Evolutionary conservation across 2,329 filamentous ascomycete species (phyloP).

Genomic region (Stagonosporopsis tanaceti): DNA sequence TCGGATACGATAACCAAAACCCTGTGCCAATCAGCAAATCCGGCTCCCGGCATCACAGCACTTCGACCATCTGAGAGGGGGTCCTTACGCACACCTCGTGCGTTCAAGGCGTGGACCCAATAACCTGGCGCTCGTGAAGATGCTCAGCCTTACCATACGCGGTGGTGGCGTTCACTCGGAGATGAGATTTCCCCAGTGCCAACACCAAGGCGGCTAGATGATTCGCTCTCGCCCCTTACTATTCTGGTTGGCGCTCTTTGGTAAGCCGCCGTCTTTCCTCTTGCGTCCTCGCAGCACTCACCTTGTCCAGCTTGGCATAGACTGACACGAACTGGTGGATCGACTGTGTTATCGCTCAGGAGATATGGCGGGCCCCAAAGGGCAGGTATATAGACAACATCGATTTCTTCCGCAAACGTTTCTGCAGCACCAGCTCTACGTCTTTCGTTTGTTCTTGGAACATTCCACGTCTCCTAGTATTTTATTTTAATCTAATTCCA

Average conservation of each 20-base stretch:
- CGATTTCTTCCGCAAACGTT: conserved; percentile 13
- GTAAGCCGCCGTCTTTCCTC: conserved; percentile 18
- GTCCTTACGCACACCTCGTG: conserved; percentile 7
- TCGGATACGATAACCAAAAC: conserved; percentile 18
- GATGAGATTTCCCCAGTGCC: conserved; percentile 18
- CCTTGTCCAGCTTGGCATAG: conserved; percentile 6
- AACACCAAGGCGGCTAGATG: conserved; percentile 17
- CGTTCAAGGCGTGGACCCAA: conserved; percentile 9
- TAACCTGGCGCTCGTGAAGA: conserved; percentile 13
- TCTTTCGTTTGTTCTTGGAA: conserved; percentile 19
- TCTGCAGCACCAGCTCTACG: conserved; percentile 20
- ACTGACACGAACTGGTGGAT: conserved; percentile 20
- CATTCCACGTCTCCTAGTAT: conserved; percentile 16
- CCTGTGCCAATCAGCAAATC: conserved; percentile 21
- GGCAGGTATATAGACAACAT: conserved; percentile 13
- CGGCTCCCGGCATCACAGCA: conserved; percentile 14
- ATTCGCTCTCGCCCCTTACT: conserved; percentile 20
- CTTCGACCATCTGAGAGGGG: not conserved
- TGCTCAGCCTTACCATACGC: conserved; percentile 18
- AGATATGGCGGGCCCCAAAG: conserved; percentile 9
- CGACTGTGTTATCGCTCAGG: conserved; percentile 20
- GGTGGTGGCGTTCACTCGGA: conserved; percentile 16
- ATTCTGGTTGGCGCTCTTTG: conserved; percentile 18
- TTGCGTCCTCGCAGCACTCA: conserved; percentile 10
- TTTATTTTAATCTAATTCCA: conserved; percentile 20